Conservation (phyloP, 306 rosid genomes). For the Macrotyloma uniflorum region DNA sequence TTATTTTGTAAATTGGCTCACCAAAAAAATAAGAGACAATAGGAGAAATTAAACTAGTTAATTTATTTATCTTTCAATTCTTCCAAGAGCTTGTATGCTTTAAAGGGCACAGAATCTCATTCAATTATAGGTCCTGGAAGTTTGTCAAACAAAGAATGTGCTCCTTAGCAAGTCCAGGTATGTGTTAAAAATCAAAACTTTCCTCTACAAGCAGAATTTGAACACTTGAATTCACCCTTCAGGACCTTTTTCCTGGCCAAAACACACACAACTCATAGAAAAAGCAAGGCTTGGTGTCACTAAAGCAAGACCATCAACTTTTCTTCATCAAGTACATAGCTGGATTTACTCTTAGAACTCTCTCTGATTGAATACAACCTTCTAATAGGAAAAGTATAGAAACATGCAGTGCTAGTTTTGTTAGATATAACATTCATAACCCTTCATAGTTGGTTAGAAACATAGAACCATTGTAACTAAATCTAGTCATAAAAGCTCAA, state of each 20-base stretch:
- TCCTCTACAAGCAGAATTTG: too few species aligned
- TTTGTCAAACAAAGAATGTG: conserved; percentile 12
- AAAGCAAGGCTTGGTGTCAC: not conserved
- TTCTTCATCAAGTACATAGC: not conserved
- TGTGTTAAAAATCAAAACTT: not conserved
- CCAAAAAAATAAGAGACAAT: not conserved
- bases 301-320: not conserved
- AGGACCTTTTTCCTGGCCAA: not conserved
- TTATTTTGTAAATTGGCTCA: not conserved
- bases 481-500: not conserved
- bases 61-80: not conserved
- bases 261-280: not conserved
- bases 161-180: not conserved
- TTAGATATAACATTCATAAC: not conserved
- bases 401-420: not conserved
- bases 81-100: not conserved
- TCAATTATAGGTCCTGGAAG: not conserved
- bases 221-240: too few species aligned
- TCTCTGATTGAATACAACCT: not conserved
- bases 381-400: not conserved
- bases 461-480: not conserved
- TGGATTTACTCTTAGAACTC: not conserved
- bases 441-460: not conserved
- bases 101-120: not conserved
- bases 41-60: not conserved